Base-by-base conservation (phyloP, 2,329 filamentous ascomycete genomes). In the Aspergillus calidoustus region DNA sequence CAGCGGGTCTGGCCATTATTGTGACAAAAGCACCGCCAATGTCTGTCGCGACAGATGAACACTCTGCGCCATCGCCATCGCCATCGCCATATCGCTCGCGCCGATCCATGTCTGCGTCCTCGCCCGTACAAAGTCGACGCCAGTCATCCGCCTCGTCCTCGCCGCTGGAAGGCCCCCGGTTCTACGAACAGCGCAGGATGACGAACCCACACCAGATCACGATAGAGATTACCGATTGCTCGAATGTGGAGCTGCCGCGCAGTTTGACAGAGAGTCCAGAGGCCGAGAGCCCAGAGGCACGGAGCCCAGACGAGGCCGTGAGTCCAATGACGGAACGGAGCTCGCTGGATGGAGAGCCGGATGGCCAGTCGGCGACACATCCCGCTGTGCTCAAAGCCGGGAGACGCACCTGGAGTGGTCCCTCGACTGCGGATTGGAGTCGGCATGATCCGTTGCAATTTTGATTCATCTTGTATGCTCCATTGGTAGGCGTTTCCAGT, bases 381-480 rank as follows among this genome's bases (percentile, higher is more conserved):
- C 50, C 50, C 3, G 9, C 30, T 4, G 28, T 41, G 6, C 19
- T 41, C 17, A 38, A 53, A 17, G 30, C 50, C 4, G 50, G 50
- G 8, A 53, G 50, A 15, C 30, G 50, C 23, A 38, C 50, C 7
- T 53, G 50, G 50, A 53, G 50, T 38, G 19, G 25, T 0, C 17
- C 8, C 3, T 34, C 57, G 8, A 19, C 11, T 17, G n/a, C 28
- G 7, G 41, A 25, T 23, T 59, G 50, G 41, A 59, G 57, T 15
- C 57, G 50, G 11, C 57, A 59, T 30, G 57, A 59, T 30, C 50
- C 57, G 5, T 38, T 59, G 19, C 57, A 22, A 7, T 59, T 54
- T 38, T 50, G 23, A 50, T 41, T 41, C 25, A 28, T 28, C 25
- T 28, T 28, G 25, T 7, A 7, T 7, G 25, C 25, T 41, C 34